These are phyloP conservation scores for Ustilago shanxiensis DNA, from an alignment of 1,284 basidiomycete species.

Conservation along the genomic window DNA sequence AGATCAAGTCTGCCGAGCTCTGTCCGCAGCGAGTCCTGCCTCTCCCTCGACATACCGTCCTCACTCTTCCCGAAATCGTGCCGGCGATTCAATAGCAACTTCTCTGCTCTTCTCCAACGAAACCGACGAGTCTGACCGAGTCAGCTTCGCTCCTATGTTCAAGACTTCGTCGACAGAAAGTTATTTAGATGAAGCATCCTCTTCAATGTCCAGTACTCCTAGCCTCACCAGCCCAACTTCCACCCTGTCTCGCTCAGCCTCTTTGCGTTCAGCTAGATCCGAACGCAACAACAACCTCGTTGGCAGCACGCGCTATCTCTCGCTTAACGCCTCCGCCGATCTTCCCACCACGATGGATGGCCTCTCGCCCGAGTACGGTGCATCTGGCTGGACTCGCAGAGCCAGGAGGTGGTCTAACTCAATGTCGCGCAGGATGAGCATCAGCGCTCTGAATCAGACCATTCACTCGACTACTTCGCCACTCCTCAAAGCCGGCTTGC, in stretches of 20 bases:
- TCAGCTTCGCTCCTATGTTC: background rate
- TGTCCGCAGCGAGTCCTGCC: slow-evolving; percentile 6
- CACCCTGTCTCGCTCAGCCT: slow-evolving; percentile 41
- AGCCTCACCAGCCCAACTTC: slow-evolving; percentile 39
- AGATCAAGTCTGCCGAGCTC: slow-evolving; percentile 11
- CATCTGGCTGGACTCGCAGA: slow-evolving; percentile 30
- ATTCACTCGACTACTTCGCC: slow-evolving; percentile 51
- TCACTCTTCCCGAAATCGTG: slow-evolving; percentile 11
- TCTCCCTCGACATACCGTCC: slow-evolving; percentile 18
- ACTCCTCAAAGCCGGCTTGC: slow-evolving; percentile 56
- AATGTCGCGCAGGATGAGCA: slow-evolving; percentile 44
- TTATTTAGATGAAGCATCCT: background rate
- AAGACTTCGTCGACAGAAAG: background rate
- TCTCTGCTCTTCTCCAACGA: slow-evolving; percentile 12
- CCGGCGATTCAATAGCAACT: slow-evolving; percentile 3
- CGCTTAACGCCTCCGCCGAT: slow-evolving; percentile 33
- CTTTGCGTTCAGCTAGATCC: slow-evolving; percentile 31
- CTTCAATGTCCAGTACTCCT: slow-evolving; percentile 40
- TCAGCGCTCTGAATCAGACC: slow-evolving; percentile 40
- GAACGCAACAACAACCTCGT: slow-evolving; percentile 18
- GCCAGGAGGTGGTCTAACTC: slow-evolving; percentile 47
- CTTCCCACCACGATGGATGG: slow-evolving; percentile 17
- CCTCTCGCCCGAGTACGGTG: slow-evolving; percentile 7
- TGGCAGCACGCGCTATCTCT: slow-evolving; percentile 24
- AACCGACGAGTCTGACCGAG: background rate